These are phyloP conservation scores for Cladophialophora exuberans DNA, from an alignment of 2,329 filamentous ascomycete genomes.

Conservation along the genomic window DNA sequence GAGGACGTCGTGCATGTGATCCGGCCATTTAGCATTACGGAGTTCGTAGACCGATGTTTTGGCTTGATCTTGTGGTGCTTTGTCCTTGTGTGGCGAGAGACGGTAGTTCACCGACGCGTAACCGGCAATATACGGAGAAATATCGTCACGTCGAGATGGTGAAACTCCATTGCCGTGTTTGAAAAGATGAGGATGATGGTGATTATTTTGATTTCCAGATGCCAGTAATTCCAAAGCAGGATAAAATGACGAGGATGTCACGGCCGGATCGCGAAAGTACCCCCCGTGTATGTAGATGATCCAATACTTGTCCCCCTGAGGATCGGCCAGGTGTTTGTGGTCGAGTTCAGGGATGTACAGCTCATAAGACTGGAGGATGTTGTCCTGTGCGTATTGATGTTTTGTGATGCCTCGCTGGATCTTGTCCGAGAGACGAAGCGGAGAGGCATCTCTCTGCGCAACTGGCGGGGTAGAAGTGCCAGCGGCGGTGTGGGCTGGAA, in stretches of 20 bases:
- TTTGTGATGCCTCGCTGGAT: conserved; percentile 23
- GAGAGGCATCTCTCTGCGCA: conserved; percentile 4
- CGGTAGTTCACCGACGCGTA: conserved; percentile 53
- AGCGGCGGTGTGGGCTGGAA: conserved; percentile 6
- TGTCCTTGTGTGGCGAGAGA: conserved; percentile 45
- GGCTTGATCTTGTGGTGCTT: conserved; percentile 41
- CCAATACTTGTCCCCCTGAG: conserved; percentile 24
- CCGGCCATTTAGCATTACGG: conserved; percentile 47
- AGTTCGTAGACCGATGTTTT: conserved; percentile 36
- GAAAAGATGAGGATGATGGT: conserved; percentile 4
- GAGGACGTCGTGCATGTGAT: conserved; percentile 49
- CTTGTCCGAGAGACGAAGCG: conserved; percentile 8
- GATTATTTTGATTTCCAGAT: neutral
- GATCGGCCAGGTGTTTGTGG: conserved; percentile 5
- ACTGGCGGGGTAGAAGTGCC: neutral
- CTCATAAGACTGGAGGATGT: conserved; percentile 34
- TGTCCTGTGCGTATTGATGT: conserved; percentile 32
- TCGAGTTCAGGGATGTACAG: conserved; percentile 24
- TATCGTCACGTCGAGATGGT: neutral
- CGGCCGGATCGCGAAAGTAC: conserved; percentile 52
- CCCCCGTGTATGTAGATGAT: conserved; percentile 51
- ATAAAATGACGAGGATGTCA: conserved; percentile 42
- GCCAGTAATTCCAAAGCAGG: conserved; percentile 41
- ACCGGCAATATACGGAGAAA: conserved; percentile 38
- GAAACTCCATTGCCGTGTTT: conserved; percentile 3